Evolutionary conservation across 768 basidiomycete species (phyloP).

Genomic region (Leccinum disarticulatum): DNA sequence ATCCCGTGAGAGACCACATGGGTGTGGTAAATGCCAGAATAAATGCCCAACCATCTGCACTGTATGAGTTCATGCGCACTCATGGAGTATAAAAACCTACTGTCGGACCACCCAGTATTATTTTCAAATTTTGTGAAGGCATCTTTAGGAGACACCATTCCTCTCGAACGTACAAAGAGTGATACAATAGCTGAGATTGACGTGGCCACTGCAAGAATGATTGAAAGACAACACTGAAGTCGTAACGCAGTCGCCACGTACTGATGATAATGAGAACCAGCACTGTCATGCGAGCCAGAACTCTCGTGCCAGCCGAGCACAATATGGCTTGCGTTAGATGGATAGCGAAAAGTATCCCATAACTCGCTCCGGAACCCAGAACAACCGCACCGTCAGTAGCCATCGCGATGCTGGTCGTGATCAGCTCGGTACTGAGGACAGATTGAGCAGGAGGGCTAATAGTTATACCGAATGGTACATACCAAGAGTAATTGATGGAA

Average conservation of each 20-base stretch:
- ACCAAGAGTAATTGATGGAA: slow-evolving; percentile 26
- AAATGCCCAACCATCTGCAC: slow-evolving; percentile 25
- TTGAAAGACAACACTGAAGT: neutral
- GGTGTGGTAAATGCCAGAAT: slow-evolving; percentile 27
- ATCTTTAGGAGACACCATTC: slow-evolving; percentile 15
- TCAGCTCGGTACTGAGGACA: slow-evolving; percentile 16
- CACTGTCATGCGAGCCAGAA: slow-evolving; percentile 25
- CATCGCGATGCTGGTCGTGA: slow-evolving; percentile 24
- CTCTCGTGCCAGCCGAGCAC: slow-evolving; percentile 23
- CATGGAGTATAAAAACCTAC: slow-evolving; percentile 2
- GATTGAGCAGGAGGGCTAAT: neutral
- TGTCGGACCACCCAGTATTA: slow-evolving; percentile 24
- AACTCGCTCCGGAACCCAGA: slow-evolving; percentile 20
- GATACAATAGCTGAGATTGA: slow-evolving; percentile 18
- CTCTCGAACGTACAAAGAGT: slow-evolving; percentile 18
- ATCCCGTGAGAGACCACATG: slow-evolving; percentile 28
- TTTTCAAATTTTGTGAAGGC: slow-evolving; percentile 29
- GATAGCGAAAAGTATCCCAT: slow-evolving; percentile 20
- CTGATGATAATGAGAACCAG: slow-evolving; percentile 16
- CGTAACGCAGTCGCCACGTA: slow-evolving; percentile 2
- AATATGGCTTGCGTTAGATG: slow-evolving; percentile 20
- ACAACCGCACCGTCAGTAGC: slow-evolving; percentile 22
- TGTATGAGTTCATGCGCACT: neutral
- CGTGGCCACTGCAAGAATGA: slow-evolving; percentile 17
- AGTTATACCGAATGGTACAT: neutral